A percentile compares a stretch with the other conserved stretches of the same genome.
phyloP scores from a whole-genome alignment of 225 moss, liverwort and hornwort species.

The Thuidium tamariscinum region DNA sequence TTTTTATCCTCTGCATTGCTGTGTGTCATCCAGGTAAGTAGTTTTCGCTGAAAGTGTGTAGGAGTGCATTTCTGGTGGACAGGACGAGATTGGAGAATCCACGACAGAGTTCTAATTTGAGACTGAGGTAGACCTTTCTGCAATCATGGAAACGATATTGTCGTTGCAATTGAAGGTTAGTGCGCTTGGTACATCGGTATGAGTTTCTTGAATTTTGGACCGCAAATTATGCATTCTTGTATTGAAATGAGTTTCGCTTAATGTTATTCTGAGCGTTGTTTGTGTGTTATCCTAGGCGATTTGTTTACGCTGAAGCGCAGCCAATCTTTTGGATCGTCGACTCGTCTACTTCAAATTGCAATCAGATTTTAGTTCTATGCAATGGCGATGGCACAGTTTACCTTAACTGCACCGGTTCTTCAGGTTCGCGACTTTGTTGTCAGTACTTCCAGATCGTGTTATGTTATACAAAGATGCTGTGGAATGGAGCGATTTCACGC shows the following conservation, averaged over 20 bases:
- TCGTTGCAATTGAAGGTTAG: neutral
- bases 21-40: neutral
- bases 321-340: neutral
- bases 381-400: constrained; percentile 9
- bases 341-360: neutral
- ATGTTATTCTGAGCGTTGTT: neutral
- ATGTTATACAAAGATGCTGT: neutral
- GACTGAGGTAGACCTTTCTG: neutral
- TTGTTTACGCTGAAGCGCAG: neutral
- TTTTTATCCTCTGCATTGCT: neutral
- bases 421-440: constrained; percentile 13
- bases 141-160: neutral
- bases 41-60: neutral
- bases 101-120: neutral
- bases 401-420: neutral
- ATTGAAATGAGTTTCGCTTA: neutral
- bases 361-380: neutral
- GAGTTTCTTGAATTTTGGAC: neutral
- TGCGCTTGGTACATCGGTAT: neutral
- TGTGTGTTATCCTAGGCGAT: neutral
- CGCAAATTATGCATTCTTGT: neutral
- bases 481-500: neutral
- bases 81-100: neutral
- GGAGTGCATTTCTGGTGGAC: neutral
- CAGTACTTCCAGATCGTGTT: neutral